Evolutionary conservation across 1,284 basidiomycete species (phyloP), one percentile per base, ranked within the genome.

Genomic region (Leccinum fallax): DNA sequence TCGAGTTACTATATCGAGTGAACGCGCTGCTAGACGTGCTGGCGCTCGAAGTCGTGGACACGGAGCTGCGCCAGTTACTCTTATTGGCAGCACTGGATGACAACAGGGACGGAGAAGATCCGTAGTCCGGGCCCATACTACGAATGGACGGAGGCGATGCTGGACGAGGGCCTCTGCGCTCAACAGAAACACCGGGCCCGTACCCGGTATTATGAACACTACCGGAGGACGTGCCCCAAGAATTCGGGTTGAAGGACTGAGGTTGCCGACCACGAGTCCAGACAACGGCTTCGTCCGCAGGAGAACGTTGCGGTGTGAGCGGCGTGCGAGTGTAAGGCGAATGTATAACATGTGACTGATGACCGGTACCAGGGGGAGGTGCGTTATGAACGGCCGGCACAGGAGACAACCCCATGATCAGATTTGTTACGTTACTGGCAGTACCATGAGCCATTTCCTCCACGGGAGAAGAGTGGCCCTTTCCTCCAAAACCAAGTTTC

Each of bases 1-100:
- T 92, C 34, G 83, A 84, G 70, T 92, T 93, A 77, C 89, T 91
- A 77, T 89, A 92, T 63, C 86, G 80, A 34, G 91, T 92, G 69
- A 92, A 93, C 49, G 86, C 85, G 28, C 84, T 86, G 30, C 84
- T 83, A 5, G 85, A 86, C 51, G 87, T 87, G 63, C 84, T 84
- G 16, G 87, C 85, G 70, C 86, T 90, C 52, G 87, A 84, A 11
- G 81, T 81, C n/a, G 83, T 85, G 61, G 82, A 84, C 81, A 82
- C 86, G 46, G 89, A 90, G 72, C 82, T 89, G 58, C 90, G 86
- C 89, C 89, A 92, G 74, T 90, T 92, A 65, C 78, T 81, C 60
- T 71, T 74, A 53, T 68, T 73, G 38, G 72, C 65, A 59, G 74
- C 53, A 60, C 63, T 66, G 30, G 75, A 72, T 24, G 65, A 26